Evolutionary conservation across 495 filamentous ascomycete species (phyloP), one percentile per base, ranked within the genome.

Genomic region (Apiosordaria backusii): DNA sequence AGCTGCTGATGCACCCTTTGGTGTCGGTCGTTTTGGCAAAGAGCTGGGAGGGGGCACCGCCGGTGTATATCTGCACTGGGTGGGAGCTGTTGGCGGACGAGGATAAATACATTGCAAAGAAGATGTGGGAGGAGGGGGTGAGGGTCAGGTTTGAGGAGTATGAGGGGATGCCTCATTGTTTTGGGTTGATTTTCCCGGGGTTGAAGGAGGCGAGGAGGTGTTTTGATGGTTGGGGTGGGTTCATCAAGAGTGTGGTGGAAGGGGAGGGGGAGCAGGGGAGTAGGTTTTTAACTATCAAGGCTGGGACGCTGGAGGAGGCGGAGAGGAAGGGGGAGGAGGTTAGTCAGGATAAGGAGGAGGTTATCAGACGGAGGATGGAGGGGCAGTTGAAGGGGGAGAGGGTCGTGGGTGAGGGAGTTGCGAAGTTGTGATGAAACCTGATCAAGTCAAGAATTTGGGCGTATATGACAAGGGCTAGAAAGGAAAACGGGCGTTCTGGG

Each of bases 131-230:
- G 6, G 86, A 88, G 16, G 88, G 89, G 15, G 90, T 90, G 0
- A 68, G 75, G 1, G 86, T 97, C 4, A 78, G 85, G 35, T 89
- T 87, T 50, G 87, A 93, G 71, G 84, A 92, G 75, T 96, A 87
- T 69, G 90, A 94, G 75, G 89, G 87, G 1, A 96, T 97, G 92
- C 93, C 93, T 55, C 94, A 98, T 72, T 91, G 89, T 65, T 96
- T 96, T 73, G 87, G 82, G 0, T 69, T 88, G 67, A 59, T 96
- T 0, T 76, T 97, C 64, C 75, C 80, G n/a, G 72, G 70, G n/a
- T 69, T 85, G 1, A 62, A 76, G 0, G 83, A 79, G 5, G 71
- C 81, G 1, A 77, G 76, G 63, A 75, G 80, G 57, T 89, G 86
- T 70, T 83, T 88, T 57, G 75, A 84, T 9, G 75, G 82, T 21